Conservation (phyloP, 306 rosid genomes). For the Pterocarpus santalinus region DNA sequence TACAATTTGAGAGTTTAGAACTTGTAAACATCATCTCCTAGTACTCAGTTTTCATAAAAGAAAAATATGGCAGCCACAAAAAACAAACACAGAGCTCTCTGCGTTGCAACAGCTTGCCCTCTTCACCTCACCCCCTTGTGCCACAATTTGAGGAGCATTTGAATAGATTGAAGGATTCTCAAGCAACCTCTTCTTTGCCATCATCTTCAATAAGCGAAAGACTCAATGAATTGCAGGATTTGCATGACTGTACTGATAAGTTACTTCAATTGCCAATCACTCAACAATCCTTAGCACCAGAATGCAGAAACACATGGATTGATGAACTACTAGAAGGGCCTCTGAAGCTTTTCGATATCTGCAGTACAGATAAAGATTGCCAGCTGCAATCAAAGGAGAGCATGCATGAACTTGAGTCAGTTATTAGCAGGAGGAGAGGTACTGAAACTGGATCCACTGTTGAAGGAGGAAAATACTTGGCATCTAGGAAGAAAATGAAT, state of each 20-base stretch:
- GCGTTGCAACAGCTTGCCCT: slow-evolving; percentile 35
- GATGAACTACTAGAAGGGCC: slow-evolving; percentile 33
- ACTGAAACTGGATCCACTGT: neutral
- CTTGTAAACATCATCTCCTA: neutral
- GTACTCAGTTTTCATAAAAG: too few species aligned
- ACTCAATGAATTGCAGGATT: slow-evolving; percentile 15
- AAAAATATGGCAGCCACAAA: slow-evolving; percentile 22
- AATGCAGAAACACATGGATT: neutral
- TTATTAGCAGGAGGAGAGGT: neutral
- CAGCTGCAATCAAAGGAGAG: neutral
- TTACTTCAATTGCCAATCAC: slow-evolving; percentile 26
- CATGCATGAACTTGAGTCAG: too few species aligned
- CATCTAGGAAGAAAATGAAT: slow-evolving; percentile 2
- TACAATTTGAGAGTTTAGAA: neutral
- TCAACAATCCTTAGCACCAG: slow-evolving; percentile 29
- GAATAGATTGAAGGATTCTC: slow-evolving; percentile 25
- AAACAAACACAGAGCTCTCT: neutral
- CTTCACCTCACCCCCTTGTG: slow-evolving; percentile 13
- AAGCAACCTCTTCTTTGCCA: slow-evolving; percentile 29
- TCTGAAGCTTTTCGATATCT: neutral
- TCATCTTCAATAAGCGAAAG: slow-evolving; percentile 33
- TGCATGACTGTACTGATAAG: slow-evolving; percentile 1
- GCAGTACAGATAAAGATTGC: neutral
- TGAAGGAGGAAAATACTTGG: slow-evolving; percentile 36
- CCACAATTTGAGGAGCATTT: slow-evolving; percentile 30